Percentiles rank a stretch among this genome's conserved stretches.
Conservation (phyloP, 176 grass and related monocot genomes). For the Avena sativa region DNA sequence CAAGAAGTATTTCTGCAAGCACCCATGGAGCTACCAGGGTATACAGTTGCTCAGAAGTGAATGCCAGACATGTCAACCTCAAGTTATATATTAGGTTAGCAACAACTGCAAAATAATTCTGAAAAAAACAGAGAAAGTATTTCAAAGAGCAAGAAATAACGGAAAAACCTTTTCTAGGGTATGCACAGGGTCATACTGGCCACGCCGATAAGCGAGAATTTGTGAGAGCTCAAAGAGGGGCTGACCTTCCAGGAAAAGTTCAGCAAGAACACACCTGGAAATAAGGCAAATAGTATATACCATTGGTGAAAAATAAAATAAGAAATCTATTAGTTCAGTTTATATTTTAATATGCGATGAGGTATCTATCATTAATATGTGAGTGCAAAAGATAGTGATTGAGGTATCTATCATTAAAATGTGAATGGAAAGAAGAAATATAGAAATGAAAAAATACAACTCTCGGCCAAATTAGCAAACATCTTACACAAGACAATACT, state of each 20-base stretch:
- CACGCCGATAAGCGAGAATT: constrained; percentile 93
- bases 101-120: constrained; percentile 16
- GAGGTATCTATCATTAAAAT: constrained; percentile 31
- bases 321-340: not conserved
- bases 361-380: constrained; percentile 25
- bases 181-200: constrained; percentile 79
- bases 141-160: constrained; percentile 21
- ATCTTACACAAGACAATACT: constrained; percentile 40
- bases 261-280: constrained; percentile 96
- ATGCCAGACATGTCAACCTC: not conserved
- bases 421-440: constrained; percentile 18
- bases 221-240: constrained; percentile 95
- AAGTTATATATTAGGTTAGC: constrained; percentile 32
- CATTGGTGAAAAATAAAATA: constrained; percentile 9
- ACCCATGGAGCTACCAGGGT: constrained; percentile 12
- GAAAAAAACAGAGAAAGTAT: constrained; percentile 4
- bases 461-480: constrained; percentile 4
- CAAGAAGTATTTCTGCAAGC: constrained; percentile 26
- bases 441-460: constrained; percentile 34
- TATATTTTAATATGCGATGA: constrained; percentile 5
- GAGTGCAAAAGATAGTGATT: constrained; percentile 9
- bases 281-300: constrained; percentile 18
- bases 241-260: constrained; percentile 89
- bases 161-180: constrained; percentile 84
- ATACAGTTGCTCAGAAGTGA: constrained; percentile 4